These are phyloP conservation scores for Penicillium sp. DNA, from an alignment of 2,329 filamentous ascomycete genomes.

Conservation along the genomic window DNA sequence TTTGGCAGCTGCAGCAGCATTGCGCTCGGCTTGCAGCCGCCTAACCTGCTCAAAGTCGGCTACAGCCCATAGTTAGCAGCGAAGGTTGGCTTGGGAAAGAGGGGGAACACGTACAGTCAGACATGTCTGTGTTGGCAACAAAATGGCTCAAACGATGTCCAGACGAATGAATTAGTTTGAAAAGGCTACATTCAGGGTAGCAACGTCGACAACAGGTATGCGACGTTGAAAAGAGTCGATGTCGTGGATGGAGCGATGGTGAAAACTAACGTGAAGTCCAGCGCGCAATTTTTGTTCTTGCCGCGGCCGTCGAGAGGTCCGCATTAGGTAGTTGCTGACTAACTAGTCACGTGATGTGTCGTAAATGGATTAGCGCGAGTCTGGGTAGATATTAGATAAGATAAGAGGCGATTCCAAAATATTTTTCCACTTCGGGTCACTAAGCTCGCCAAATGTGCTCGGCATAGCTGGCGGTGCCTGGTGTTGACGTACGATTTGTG, in stretches of 20 bases:
- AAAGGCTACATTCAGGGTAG: conserved; percentile 34
- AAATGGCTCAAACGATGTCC: conserved; percentile 21
- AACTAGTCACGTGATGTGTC: neutral
- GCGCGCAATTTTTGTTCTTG: conserved; percentile 13
- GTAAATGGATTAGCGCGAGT: too few relatives aligned
- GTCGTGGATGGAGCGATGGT: conserved; percentile 2
- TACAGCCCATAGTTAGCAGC: conserved; percentile 28
- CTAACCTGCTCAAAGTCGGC: conserved; percentile 84
- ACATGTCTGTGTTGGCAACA: conserved; percentile 33
- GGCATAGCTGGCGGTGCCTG: too few relatives aligned
- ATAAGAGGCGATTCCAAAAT: neutral
- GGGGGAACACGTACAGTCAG: conserved; percentile 37
- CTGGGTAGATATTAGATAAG: too few relatives aligned
- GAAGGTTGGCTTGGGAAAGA: conserved; percentile 6
- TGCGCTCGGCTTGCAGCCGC: conserved; percentile 89
- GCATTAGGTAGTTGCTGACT: conserved; percentile 1
- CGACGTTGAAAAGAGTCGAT: conserved; percentile 18
- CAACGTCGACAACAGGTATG: conserved; percentile 28
- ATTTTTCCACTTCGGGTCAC: too few relatives aligned
- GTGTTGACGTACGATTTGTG: too few relatives aligned
- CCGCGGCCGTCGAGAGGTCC: conserved; percentile 1
- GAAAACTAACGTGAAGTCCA: neutral
- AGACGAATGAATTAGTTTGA: conserved; percentile 26
- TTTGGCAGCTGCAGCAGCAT: conserved; percentile 70
- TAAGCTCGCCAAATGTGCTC: too few relatives aligned